phyloP scores from a whole-genome alignment of 768 basidiomycete genomes.

The Hygrophorus pudorinus region DNA sequence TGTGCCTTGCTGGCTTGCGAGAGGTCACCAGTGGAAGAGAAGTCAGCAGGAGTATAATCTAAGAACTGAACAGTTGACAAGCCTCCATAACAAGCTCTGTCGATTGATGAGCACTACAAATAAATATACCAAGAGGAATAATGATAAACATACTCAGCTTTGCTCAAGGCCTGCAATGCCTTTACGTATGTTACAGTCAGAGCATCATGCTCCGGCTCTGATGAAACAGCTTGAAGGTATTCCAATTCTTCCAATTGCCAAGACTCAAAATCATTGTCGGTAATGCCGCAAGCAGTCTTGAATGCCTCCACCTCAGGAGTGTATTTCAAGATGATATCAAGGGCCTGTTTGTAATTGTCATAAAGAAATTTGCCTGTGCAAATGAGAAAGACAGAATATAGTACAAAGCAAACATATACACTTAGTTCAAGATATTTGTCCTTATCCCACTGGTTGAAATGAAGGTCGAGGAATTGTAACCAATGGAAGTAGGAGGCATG shows the following conservation, averaged over 20 bases:
- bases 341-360: slow-evolving; percentile 15
- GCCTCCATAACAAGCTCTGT: background rate
- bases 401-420: background rate
- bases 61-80: too few species aligned
- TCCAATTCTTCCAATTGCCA: slow-evolving; percentile 8
- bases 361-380: slow-evolving; percentile 5
- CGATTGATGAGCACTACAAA: background rate
- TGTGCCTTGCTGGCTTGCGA: background rate
- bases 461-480: slow-evolving; percentile 18
- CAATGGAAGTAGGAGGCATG: slow-evolving; percentile 12
- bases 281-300: background rate
- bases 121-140: background rate
- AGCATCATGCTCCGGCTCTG: slow-evolving; percentile 11
- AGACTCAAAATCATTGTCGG: background rate
- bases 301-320: slow-evolving; percentile 1
- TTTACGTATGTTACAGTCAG: slow-evolving; percentile 12
- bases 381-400: too few species aligned
- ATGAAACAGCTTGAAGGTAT: slow-evolving; percentile 9
- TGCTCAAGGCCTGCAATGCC: slow-evolving; percentile 2
- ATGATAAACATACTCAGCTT: slow-evolving; percentile 6
- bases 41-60: background rate
- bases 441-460: slow-evolving; percentile 23
- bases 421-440: slow-evolving; percentile 23
- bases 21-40: too few species aligned
- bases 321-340: slow-evolving; percentile 8